These are phyloP conservation scores for Picochlorum sp. DNA, from an alignment of 139 green algal genomes.

Conservation along the genomic window DNA sequence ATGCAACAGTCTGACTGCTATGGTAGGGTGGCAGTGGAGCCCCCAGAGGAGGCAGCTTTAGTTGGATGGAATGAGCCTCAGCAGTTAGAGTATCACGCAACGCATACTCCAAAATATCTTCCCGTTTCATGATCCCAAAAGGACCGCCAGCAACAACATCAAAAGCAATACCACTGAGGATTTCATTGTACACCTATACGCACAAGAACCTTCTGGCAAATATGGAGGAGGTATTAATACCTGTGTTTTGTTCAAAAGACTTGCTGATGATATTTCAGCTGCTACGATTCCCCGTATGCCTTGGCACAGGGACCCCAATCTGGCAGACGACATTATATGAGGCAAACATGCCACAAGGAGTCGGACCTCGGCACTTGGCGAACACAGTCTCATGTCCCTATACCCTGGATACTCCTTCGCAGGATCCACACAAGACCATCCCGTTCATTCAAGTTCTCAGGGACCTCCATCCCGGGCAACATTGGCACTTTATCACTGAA, in stretches of 20 bases:
- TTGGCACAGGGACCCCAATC: conserved; percentile 52
- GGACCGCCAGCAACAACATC: conserved; percentile 57
- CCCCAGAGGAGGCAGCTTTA: conserved; percentile 60
- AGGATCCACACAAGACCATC: conserved; percentile 6
- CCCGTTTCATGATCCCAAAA: conserved; percentile 40
- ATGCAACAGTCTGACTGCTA: conserved; percentile 34
- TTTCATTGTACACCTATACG: conserved; percentile 44
- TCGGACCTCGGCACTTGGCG: conserved; percentile 68
- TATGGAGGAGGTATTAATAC: conserved; percentile 46
- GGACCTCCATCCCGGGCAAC: conserved; percentile 48
- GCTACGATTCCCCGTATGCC: conserved; percentile 66
- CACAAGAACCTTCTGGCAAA: conserved; percentile 45
- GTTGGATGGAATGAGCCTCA: conserved; percentile 69
- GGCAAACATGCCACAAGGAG: conserved; percentile 49
- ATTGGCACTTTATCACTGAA: conserved; percentile 21
- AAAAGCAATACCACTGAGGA: conserved; percentile 31
- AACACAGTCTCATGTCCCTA: conserved; percentile 60
- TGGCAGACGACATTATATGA: conserved; percentile 25
- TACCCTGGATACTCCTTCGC: conserved; percentile 46
- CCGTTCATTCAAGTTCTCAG: conserved; percentile 20
- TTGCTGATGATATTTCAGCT: conserved; percentile 34
- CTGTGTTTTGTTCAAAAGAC: conserved; percentile 19
- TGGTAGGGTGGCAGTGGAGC: conserved; percentile 33
- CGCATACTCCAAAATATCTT: conserved; percentile 56
- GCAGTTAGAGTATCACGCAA: conserved; percentile 58